Conservation (phyloP, 2,329 filamentous ascomycete genomes). For the Fusarium cyanostomum region DNA sequence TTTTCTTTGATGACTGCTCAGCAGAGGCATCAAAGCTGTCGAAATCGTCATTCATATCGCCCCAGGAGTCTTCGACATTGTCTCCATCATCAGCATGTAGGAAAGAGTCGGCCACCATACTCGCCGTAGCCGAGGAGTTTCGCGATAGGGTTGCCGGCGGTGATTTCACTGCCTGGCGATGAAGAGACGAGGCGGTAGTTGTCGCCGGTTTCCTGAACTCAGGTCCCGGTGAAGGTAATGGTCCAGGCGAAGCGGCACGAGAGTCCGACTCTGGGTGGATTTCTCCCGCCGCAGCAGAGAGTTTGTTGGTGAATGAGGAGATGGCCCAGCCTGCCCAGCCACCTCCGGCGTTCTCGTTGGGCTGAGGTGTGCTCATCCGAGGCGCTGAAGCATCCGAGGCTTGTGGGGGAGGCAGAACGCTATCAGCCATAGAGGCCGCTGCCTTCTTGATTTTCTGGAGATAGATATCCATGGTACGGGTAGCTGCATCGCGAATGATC, state of each 20-base stretch:
- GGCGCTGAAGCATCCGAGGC: constrained; percentile 65
- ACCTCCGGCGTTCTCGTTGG: constrained; percentile 57
- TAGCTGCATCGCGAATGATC: constrained; percentile 89
- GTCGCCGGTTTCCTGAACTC: constrained; percentile 51
- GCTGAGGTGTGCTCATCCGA: constrained; percentile 82
- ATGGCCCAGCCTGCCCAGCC: constrained; percentile 98
- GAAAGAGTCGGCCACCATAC: constrained; percentile 58
- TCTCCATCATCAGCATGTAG: constrained; percentile 66
- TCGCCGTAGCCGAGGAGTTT: constrained; percentile 57
- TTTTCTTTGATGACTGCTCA: constrained; percentile 34
- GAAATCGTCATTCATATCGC: constrained; percentile 66
- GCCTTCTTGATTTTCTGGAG: constrained; percentile 84
- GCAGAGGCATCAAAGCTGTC: constrained; percentile 53
- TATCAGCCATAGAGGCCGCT: constrained; percentile 81
- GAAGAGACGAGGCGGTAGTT: constrained; percentile 66
- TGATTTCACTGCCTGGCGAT: constrained; percentile 67
- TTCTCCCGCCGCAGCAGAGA: constrained; percentile 84
- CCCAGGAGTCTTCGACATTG: constrained; percentile 81
- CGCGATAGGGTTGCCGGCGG: constrained; percentile 58
- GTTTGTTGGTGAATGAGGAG: constrained; percentile 96
- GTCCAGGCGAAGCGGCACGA: constrained; percentile 54
- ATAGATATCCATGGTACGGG: constrained; percentile 88
- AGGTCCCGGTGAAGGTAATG: constrained; percentile 53
- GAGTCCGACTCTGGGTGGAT: constrained; percentile 71
- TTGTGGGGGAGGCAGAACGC: constrained; percentile 73